Conservation (phyloP, 2,329 filamentous ascomycete species). For the Fusarium subtropicale region DNA sequence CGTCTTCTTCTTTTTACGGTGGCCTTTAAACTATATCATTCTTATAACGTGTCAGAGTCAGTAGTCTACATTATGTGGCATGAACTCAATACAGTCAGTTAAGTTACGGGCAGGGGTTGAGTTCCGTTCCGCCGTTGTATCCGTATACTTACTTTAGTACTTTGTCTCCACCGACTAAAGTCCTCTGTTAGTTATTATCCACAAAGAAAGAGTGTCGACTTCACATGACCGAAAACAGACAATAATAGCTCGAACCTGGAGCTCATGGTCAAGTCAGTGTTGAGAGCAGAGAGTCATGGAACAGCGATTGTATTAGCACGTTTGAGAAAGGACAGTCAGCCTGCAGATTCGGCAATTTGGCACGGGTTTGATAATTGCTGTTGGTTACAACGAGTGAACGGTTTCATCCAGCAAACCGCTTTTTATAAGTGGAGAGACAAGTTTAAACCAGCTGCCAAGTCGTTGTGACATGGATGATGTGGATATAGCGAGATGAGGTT, state of each 20-base stretch:
- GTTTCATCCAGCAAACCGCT: neutral
- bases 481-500: conserved; percentile 29
- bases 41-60: no score
- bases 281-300: neutral
- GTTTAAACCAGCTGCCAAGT: conserved; percentile 21
- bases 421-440: conserved; percentile 15
- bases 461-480: conserved; percentile 10
- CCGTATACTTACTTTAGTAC: neutral
- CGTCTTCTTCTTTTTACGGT: neutral
- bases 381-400: neutral
- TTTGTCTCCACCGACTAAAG: neutral
- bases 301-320: conserved; percentile 1
- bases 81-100: neutral
- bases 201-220: neutral
- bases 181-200: neutral
- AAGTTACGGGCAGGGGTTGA: neutral
- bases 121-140: neutral
- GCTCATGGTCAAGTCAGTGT: neutral
- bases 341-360: conserved; percentile 1
- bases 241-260: neutral
- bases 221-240: neutral
- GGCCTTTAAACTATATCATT: neutral
- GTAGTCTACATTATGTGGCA: neutral
- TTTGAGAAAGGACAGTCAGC: neutral
- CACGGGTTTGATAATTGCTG: neutral